phyloP scores from a whole-genome alignment of 2,329 filamentous ascomycete genomes.

The Escovopsis sp. region DNA sequence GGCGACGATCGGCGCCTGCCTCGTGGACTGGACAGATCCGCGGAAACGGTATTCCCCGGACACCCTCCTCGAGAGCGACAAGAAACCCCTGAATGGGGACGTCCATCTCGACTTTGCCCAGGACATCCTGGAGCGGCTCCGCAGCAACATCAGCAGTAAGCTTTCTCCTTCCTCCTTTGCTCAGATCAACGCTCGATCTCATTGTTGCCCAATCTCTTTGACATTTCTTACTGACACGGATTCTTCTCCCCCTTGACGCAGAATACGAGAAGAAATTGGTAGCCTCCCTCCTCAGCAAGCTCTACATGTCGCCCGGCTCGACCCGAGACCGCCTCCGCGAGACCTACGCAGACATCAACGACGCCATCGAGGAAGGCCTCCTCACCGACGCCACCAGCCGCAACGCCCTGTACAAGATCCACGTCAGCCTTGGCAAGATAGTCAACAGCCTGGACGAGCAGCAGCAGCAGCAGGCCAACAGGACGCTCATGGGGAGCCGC shows the following conservation, averaged over 20 bases:
- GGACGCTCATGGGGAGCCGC: constrained; percentile 23
- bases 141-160: constrained; percentile 53
- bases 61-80: constrained; percentile 36
- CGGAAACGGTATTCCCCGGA: constrained; percentile 52
- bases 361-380: constrained; percentile 47
- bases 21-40: constrained; percentile 92
- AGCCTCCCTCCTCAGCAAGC: constrained; percentile 63
- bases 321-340: constrained; percentile 41
- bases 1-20: constrained; percentile 60
- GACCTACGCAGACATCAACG: constrained; percentile 40
- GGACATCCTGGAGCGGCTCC: constrained; percentile 60
- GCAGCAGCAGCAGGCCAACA: constrained; percentile 14
- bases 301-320: constrained; percentile 58
- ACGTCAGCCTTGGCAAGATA: constrained; percentile 51
- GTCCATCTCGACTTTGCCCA: constrained; percentile 67
- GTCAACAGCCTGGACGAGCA: constrained; percentile 42
- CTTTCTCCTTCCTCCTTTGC: constrained; percentile 6
- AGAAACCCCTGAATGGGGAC: constrained; percentile 54
- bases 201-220: no score
- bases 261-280: constrained; percentile 79
- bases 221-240: no score
- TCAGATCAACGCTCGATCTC: neutral
- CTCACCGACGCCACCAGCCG: constrained; percentile 44
- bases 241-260: constrained; percentile 19
- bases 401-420: constrained; percentile 53